phyloP scores from a whole-genome alignment of 345 rosid genomes.

The Eucalyptus brandiana region DNA sequence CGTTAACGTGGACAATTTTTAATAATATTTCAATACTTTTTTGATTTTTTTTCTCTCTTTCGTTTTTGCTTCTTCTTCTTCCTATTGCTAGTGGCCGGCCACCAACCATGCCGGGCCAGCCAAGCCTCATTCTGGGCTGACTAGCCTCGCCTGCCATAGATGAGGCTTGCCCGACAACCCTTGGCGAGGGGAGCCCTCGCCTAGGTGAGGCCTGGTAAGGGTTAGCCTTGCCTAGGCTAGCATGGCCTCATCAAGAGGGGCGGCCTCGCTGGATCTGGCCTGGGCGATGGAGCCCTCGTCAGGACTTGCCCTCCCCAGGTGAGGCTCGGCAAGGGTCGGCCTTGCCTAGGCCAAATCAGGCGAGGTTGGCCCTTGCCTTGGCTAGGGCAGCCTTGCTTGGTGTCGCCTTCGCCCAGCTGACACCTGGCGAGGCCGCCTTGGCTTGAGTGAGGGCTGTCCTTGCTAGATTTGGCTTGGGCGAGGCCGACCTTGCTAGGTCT shows the following conservation, averaged over 20 bases:
- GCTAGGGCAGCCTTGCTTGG: accelerated
- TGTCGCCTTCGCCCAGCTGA: accelerated
- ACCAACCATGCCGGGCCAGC: accelerated
- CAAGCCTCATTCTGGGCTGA: accelerated
- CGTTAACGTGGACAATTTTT: accelerated
- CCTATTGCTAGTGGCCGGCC: accelerated
- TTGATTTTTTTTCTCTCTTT: too few relatives aligned
- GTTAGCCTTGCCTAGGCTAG: accelerated
- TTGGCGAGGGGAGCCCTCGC: accelerated
- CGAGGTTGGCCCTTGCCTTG: accelerated
- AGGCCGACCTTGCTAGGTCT: too few relatives aligned
- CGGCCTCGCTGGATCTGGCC: accelerated
- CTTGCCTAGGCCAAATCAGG: too few relatives aligned
- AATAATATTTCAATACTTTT: too few relatives aligned
- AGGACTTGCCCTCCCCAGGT: accelerated
- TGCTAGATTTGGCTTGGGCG: accelerated
- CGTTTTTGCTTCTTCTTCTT: too few relatives aligned
- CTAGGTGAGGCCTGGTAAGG: too few relatives aligned
- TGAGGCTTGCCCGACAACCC: accelerated
- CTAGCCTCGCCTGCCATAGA: accelerated
- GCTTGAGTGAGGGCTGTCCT: accelerated
- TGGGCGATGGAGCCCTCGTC: too few relatives aligned
- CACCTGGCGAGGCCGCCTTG: accelerated
- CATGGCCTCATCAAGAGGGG: accelerated
- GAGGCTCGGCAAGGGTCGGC: accelerated